Evolutionary conservation across 805 yeast genomes (phyloP).

Genomic region (Saturnispora sanitii): DNA sequence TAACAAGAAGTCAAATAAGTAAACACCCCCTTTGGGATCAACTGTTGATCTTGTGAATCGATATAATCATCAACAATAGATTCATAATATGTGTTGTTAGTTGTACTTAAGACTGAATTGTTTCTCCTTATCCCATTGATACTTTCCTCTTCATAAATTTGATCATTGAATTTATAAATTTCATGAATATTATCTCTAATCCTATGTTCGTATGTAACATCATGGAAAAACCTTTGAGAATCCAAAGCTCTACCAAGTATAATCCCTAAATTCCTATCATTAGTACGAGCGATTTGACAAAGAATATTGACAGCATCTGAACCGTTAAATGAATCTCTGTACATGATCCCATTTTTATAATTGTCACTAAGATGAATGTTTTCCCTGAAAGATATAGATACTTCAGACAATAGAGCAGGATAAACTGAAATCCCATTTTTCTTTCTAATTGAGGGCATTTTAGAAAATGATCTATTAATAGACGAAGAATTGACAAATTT

Average conservation of each 20-base stretch:
- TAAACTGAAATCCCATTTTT: constrained; percentile 39
- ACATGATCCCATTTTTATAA: constrained; percentile 83
- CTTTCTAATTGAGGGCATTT: constrained; percentile 25
- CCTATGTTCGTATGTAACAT: constrained; percentile 90
- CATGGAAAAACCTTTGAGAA: constrained; percentile 90
- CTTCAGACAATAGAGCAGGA: constrained; percentile 82
- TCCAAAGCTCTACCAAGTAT: constrained; percentile 85
- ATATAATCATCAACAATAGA: constrained; percentile 10
- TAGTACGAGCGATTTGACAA: constrained; percentile 74
- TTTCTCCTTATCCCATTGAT: constrained; percentile 18
- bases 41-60: constrained; percentile 1
- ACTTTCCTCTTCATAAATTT: constrained; percentile 27
- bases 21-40: constrained; percentile 68
- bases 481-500: constrained; percentile 22
- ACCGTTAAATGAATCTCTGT: constrained; percentile 90
- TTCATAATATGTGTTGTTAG: constrained; percentile 11
- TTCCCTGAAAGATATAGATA: constrained; percentile 69
- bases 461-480: constrained; percentile 36
- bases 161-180: constrained; percentile 72
- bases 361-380: constrained; percentile 62
- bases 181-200: constrained; percentile 81
- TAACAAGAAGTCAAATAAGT: constrained; percentile 90
- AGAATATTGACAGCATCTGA: constrained; percentile 89
- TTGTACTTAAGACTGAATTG: constrained; percentile 21
- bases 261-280: constrained; percentile 84